phyloP scores from a whole-genome alignment of 345 rosid species.

The Carallia pectinifolia region DNA sequence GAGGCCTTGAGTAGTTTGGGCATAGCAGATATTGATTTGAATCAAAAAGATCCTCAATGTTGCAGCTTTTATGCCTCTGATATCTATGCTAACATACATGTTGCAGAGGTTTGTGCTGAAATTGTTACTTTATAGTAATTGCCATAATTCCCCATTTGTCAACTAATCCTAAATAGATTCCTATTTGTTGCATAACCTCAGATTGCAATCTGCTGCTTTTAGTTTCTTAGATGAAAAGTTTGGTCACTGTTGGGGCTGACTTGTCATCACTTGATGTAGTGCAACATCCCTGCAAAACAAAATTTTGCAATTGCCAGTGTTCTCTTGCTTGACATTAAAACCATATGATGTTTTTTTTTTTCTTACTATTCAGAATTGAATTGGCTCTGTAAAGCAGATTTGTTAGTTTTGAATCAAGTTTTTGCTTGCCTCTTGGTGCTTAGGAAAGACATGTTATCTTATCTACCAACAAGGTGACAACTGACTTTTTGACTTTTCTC shows the following conservation, averaged over 20 bases:
- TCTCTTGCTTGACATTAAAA: neutral
- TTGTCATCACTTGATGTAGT: neutral
- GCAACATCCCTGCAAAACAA: neutral
- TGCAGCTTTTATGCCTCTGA: slow-evolving; percentile 80
- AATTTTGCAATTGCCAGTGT: neutral
- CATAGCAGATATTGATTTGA: slow-evolving; percentile 71
- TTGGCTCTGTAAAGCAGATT: neutral
- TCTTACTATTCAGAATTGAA: neutral
- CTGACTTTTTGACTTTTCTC: slow-evolving; percentile 19
- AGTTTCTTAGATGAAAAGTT: neutral
- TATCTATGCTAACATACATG: slow-evolving; percentile 54
- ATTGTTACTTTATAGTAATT: slow-evolving; percentile 7
- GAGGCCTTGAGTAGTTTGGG: slow-evolving; percentile 28
- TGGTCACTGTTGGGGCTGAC: neutral
- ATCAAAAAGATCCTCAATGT: slow-evolving; percentile 57
- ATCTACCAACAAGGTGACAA: slow-evolving; percentile 1
- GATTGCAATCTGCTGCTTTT: neutral
- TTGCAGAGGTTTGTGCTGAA: slow-evolving; percentile 63
- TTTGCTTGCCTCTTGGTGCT: neutral
- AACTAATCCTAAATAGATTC: slow-evolving; percentile 9
- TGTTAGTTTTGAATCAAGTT: neutral
- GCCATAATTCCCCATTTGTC: neutral
- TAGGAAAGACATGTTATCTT: neutral
- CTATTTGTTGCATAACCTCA: neutral
- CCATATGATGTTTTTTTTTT: neutral